Evolutionary conservation across 176 grass and related monocot genomes (phyloP).

Genomic region (Carex myosuroides): DNA sequence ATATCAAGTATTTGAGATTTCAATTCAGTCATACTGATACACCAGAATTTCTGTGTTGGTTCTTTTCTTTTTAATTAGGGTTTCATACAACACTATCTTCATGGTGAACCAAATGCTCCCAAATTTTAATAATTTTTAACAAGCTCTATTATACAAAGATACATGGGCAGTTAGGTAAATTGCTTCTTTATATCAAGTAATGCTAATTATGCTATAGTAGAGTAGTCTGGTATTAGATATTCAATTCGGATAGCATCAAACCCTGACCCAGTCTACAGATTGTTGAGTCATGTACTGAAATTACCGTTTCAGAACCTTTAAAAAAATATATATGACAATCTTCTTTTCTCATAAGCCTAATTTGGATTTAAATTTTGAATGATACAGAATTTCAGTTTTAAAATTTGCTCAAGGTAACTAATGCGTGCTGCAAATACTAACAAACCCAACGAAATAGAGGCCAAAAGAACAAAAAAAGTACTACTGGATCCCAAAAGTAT

Average conservation of each 20-base stretch:
- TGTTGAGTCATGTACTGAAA: neutral
- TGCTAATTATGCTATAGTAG: neutral
- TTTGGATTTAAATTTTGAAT: neutral
- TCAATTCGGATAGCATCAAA: neutral
- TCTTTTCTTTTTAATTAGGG: neutral
- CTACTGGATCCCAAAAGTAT: neutral
- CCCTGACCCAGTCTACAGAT: neutral
- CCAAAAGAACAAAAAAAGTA: neutral
- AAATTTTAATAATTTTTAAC: neutral
- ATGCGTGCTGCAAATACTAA: neutral
- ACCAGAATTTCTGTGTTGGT: neutral
- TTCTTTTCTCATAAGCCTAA: neutral
- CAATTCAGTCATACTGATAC: neutral
- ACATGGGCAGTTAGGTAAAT: neutral
- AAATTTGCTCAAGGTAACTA: neutral
- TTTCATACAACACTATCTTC: neutral
- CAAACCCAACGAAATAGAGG: neutral
- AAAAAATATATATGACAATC: neutral
- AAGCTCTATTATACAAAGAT: neutral
- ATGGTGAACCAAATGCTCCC: neutral
- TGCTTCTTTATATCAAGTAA: neutral
- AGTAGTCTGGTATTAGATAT: neutral
- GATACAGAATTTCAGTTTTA: neutral
- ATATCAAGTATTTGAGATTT: neutral
- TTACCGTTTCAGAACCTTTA: neutral